Evolutionary conservation across 306 rosid genomes (phyloP).

Genomic region (Prinsepia uniflora): DNA sequence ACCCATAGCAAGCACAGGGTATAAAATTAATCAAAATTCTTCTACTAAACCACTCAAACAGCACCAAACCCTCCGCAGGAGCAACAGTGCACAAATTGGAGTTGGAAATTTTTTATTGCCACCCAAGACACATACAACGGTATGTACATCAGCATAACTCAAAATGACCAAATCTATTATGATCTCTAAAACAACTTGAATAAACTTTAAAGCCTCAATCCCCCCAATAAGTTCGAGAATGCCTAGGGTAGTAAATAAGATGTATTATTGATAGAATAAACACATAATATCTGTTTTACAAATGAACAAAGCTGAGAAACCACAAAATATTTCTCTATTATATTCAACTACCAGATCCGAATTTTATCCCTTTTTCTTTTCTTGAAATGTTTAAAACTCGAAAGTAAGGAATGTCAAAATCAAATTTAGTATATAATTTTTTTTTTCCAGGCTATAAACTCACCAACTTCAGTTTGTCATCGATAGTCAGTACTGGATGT

Average conservation of each 20-base stretch:
- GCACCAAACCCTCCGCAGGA: not conserved
- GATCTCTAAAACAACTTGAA: not conserved
- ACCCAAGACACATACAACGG: not conserved
- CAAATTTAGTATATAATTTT: not conserved
- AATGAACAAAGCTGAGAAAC: not conserved
- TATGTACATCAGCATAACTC: not conserved
- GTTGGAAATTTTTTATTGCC: not conserved
- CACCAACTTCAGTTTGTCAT: conserved; percentile 65
- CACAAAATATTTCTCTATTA: not conserved
- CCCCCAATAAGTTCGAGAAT: not conserved
- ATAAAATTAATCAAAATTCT: not conserved
- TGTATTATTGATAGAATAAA: not conserved
- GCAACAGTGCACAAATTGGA: not conserved
- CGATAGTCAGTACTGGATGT: conserved; percentile 66
- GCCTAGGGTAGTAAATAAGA: not conserved
- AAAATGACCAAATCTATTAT: not conserved
- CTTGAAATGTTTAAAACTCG: too few species aligned
- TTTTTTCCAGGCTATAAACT: not conserved
- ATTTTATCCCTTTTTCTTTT: not conserved
- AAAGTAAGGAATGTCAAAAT: not conserved
- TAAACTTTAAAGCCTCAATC: not conserved
- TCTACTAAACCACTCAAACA: not conserved
- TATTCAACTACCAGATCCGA: not conserved
- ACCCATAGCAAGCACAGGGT: not conserved
- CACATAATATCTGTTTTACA: not conserved